Base-by-base conservation (phyloP, 768 basidiomycete genomes). In the Pseudohyphozyma bogoriensis region DNA sequence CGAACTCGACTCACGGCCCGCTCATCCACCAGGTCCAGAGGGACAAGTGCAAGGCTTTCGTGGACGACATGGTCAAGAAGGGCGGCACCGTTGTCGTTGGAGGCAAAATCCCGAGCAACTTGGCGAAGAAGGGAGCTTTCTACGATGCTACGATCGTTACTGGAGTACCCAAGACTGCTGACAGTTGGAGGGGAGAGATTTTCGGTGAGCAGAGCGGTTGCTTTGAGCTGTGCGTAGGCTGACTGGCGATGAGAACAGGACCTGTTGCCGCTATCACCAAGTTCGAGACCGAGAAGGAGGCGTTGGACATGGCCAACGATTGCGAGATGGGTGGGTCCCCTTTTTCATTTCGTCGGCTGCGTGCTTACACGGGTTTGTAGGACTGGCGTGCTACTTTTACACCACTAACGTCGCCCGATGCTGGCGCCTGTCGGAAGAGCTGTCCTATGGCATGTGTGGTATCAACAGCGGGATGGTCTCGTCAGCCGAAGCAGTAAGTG, bases 241-340 rank as follows among this genome's bases (percentile, higher is more conserved):
- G n/a, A n/a, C n/a, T n/a, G n/a, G n/a, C n/a, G n/a, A n/a, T n/a
- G n/a, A n/a, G n/a, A n/a, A n/a, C n/a, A n/a, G n/a, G n/a, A n/a
- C 61, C 89, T 0, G 73, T 92, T 40, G 90, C 89, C 0, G 85
- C 86, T 9, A 76, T 97, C 24, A 83, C 80, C 72, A 85, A 84
- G 72, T 97, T 97, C 70, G 83, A 87, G 72, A 89, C 89, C 0
- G 93, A 97, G 74, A 89, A 90, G 37, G 86, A 96, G 73, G 90
- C 91, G 1, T 77, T 96, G 56, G 78, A 79, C 67, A 74, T 89
- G 53, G 92, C 92, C 35, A 96, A 97, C 73, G 76, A 81, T 66
- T 37, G 37, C 37, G 37, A 37, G 37, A 37, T 37, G 37, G 37
- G 37, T 37, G 37, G 18, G 37, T 37, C 11, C n/a, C n/a, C n/a